A percentile compares a stretch with the other conserved stretches of the same genome.
Evolutionary conservation across 179 eudicot genomes (phyloP).

Genomic region (Pouteria campechiana): DNA sequence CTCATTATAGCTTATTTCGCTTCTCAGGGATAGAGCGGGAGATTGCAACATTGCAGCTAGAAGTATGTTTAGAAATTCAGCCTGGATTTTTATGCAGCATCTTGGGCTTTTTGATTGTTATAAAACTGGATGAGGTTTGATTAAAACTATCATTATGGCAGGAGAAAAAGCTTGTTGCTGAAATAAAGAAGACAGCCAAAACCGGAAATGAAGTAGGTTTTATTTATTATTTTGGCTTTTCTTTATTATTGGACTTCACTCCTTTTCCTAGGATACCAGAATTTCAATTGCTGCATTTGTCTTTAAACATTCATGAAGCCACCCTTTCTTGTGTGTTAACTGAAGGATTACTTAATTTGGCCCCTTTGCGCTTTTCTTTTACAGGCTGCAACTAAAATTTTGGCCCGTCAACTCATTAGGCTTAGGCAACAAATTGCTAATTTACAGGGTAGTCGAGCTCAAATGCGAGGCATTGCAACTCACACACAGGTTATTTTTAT

Average conservation of each 20-base stretch:
- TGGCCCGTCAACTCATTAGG: constrained; percentile 86
- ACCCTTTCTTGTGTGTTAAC: no score
- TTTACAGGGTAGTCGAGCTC: constrained; percentile 91
- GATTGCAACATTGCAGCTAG: constrained; percentile 63
- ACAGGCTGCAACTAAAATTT: constrained; percentile 87
- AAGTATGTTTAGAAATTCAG: constrained; percentile 34
- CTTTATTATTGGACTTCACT: no score
- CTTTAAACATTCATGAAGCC: no score
- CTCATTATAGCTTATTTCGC: constrained; percentile 3
- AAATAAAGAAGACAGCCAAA: constrained; percentile 95
- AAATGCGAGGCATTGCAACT: constrained; percentile 91
- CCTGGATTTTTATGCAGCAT: not conserved
- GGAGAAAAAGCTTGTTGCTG: constrained; percentile 93
- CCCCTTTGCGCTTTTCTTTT: no score
- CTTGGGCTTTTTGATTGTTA: constrained; percentile 1
- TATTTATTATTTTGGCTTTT: not conserved
- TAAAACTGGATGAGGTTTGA: no score
- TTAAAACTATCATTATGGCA: constrained; percentile 17
- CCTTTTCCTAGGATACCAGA: no score
- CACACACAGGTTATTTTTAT: constrained; percentile 83
- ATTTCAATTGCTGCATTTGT: no score
- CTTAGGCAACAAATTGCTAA: constrained; percentile 85
- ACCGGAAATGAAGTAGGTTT: constrained; percentile 81
- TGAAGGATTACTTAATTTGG: no score
- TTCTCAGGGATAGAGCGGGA: constrained; percentile 81